Percentiles rank a stretch among this genome's conserved stretches.
phyloP scores from a whole-genome alignment of 306 rosid genomes.

The Cucurbita pepo region DNA sequence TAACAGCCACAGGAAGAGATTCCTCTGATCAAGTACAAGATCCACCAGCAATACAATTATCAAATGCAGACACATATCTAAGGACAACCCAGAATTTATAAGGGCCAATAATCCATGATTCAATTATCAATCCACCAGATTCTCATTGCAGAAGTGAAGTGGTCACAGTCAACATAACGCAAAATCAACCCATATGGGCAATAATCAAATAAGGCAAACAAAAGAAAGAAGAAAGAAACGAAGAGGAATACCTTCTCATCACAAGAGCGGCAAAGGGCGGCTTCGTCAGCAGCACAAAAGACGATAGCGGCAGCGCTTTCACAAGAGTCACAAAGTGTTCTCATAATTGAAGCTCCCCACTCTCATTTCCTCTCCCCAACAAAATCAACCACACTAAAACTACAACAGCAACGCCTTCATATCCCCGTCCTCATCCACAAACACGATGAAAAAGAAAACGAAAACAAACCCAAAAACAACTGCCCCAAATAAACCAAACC shows the following conservation, averaged over 20 bases:
- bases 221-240: background rate
- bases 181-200: background rate
- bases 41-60: background rate
- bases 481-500: background rate
- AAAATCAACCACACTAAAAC: background rate
- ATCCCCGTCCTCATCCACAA: background rate
- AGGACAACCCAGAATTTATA: background rate
- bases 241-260: slow-evolving; percentile 64
- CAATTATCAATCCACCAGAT: background rate
- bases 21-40: background rate
- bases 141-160: background rate
- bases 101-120: background rate
- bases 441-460: background rate
- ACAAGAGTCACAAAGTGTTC: slow-evolving; percentile 98
- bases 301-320: slow-evolving; percentile 92
- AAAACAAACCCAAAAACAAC: background rate
- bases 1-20: background rate
- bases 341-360: slow-evolving; percentile 53
- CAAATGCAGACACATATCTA: background rate
- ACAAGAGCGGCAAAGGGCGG: slow-evolving; percentile 89
- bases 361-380: slow-evolving; percentile 49
- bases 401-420: background rate
- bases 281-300: slow-evolving; percentile 98
- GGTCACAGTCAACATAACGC: background rate
- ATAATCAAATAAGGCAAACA: background rate